Evolutionary conservation across 495 filamentous ascomycete species (phyloP).

Genomic region (Penicillium alfredii): DNA sequence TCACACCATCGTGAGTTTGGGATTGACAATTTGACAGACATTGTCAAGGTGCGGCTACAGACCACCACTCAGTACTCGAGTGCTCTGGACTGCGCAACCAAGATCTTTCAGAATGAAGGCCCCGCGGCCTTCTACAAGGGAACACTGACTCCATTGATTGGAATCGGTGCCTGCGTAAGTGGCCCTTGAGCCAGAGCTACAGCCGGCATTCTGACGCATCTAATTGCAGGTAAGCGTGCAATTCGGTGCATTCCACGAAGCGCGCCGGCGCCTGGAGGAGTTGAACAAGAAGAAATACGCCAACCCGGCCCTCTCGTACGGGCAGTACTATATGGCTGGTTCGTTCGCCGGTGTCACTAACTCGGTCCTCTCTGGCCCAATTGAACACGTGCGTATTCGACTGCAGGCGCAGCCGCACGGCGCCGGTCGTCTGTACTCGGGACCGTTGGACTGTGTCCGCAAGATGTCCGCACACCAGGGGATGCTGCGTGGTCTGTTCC

Average conservation of each 20-base stretch:
- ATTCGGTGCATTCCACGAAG: slow-evolving; percentile 95
- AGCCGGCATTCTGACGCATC: slow-evolving; percentile 6
- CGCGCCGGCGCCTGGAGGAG: slow-evolving; percentile 76
- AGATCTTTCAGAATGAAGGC: slow-evolving; percentile 86
- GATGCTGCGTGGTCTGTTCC: slow-evolving; percentile 68
- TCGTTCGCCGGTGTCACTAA: slow-evolving; percentile 92
- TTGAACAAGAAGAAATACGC: slow-evolving; percentile 54
- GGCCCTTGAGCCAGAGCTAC: background rate
- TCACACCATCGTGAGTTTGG: slow-evolving; percentile 4
- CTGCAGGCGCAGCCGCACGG: slow-evolving; percentile 95
- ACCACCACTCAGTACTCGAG: slow-evolving; percentile 74
- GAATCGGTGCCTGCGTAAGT: slow-evolving; percentile 89
- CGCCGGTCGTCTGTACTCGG: slow-evolving; percentile 65
- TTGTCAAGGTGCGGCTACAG: slow-evolving; percentile 95
- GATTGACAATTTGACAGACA: slow-evolving; percentile 53
- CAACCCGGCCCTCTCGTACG: slow-evolving; percentile 56
- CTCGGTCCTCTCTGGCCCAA: slow-evolving; percentile 78
- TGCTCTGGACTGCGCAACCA: slow-evolving; percentile 70
- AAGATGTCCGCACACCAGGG: slow-evolving; percentile 67
- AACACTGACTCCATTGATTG: slow-evolving; percentile 89
- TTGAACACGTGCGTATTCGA: slow-evolving; percentile 97
- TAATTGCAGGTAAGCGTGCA: slow-evolving; percentile 71
- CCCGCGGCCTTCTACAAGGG: slow-evolving; percentile 95
- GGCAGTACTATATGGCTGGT: slow-evolving; percentile 84
- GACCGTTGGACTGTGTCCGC: slow-evolving; percentile 83